These are phyloP conservation scores for Wickerhamiella cacticola DNA, from an alignment of 805 yeast species.

Conservation along the genomic window DNA sequence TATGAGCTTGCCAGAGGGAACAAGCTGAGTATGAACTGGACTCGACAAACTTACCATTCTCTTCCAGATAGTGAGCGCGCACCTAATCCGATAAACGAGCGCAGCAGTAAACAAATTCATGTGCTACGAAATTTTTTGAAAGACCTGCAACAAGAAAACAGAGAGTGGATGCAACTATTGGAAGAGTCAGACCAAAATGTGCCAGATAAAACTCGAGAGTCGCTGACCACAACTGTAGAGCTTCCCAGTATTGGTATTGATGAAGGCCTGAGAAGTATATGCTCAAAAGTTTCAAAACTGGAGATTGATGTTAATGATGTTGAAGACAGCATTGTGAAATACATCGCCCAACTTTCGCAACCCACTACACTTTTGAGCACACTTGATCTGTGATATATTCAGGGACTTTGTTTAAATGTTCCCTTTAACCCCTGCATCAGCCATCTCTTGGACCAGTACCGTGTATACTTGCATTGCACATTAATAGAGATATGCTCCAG, in stretches of 20 bases:
- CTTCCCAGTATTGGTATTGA: not conserved
- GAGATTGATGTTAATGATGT: not conserved
- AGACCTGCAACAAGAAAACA: not conserved
- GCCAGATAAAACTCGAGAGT: not conserved
- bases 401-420: not conserved
- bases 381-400: not conserved
- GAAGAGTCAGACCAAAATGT: not conserved
- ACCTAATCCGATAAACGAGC: constrained; percentile 2
- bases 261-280: not conserved
- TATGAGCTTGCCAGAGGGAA: constrained; percentile 2
- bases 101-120: not conserved
- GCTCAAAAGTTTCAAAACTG: not conserved
- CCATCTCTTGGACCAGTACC: too few relatives aligned
- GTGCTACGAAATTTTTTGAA: not conserved
- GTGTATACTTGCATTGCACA: too few relatives aligned
- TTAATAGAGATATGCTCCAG: too few relatives aligned
- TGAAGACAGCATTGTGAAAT: not conserved
- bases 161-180: not conserved
- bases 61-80: not conserved
- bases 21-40: constrained; percentile 8
- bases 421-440: too few relatives aligned
- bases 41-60: not conserved
- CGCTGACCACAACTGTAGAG: not conserved
- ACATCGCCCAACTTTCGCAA: not conserved
- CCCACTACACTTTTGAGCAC: not conserved